Evolutionary conservation across 2,329 filamentous ascomycete genomes (phyloP).

Genomic region (Beauveria varroae): DNA sequence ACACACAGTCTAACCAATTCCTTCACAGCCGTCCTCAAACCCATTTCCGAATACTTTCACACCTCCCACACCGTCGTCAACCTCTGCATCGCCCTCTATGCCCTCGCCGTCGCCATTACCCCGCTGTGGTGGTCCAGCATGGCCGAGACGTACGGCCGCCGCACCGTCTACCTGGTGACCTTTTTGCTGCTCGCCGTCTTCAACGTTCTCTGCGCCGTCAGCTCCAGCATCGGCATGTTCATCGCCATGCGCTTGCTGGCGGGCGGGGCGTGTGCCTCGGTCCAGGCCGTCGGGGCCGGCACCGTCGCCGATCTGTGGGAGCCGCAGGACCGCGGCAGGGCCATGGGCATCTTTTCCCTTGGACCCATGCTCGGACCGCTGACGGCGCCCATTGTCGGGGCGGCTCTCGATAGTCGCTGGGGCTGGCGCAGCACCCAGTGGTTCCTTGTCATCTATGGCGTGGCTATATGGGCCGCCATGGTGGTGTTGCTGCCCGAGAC

Average conservation of each 20-base stretch:
- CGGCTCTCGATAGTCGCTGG: slow-evolving; percentile 58
- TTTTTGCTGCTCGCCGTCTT: slow-evolving; percentile 68
- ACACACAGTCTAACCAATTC: background rate
- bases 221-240: slow-evolving; percentile 65
- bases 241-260: slow-evolving; percentile 67
- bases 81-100: slow-evolving; percentile 69
- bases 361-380: slow-evolving; percentile 70
- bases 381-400: slow-evolving; percentile 69
- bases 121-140: slow-evolving; percentile 84
- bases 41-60: slow-evolving; percentile 55
- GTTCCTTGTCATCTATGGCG: slow-evolving; percentile 67
- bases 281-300: slow-evolving; percentile 76
- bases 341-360: slow-evolving; percentile 80
- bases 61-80: slow-evolving; percentile 62
- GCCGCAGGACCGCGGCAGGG: slow-evolving; percentile 59
- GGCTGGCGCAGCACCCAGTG: slow-evolving; percentile 74
- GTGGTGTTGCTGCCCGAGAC: slow-evolving; percentile 36
- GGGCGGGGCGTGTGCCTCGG: slow-evolving; percentile 71
- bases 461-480: slow-evolving; percentile 45
- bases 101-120: slow-evolving; percentile 77
- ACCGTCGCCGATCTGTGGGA: slow-evolving; percentile 81
- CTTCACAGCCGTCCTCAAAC: slow-evolving; percentile 54
- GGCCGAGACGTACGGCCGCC: slow-evolving; percentile 63
- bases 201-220: slow-evolving; percentile 61
- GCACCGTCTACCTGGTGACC: slow-evolving; percentile 70